Conservation (phyloP, 1,284 basidiomycete genomes). For the Rhodotorula sp. region DNA sequence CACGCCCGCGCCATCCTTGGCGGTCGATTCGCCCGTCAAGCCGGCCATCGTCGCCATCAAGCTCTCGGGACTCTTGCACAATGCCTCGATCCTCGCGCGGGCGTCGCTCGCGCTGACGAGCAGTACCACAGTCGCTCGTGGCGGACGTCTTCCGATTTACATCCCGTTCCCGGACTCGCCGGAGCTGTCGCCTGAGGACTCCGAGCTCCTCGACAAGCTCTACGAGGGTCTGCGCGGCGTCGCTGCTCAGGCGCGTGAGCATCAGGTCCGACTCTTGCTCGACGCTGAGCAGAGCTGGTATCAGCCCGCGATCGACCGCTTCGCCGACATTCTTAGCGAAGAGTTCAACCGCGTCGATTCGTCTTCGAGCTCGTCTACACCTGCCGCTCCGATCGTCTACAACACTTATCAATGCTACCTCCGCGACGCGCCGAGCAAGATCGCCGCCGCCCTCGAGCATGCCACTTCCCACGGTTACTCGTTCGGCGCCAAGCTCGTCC, state of each 20-base stretch:
- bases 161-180: slow-evolving; percentile 34
- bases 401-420: slow-evolving; percentile 45
- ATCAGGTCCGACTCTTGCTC: slow-evolving; percentile 42
- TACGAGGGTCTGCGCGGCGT: slow-evolving; percentile 36
- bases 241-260: slow-evolving; percentile 28
- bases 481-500: slow-evolving; percentile 89
- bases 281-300: slow-evolving; percentile 46
- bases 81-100: slow-evolving; percentile 40
- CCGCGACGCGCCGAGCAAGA: slow-evolving; percentile 29
- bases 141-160: slow-evolving; percentile 11
- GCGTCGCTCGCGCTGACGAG: slow-evolving; percentile 38
- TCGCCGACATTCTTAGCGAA: slow-evolving; percentile 36
- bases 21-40: slow-evolving; percentile 21
- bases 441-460: slow-evolving; percentile 26
- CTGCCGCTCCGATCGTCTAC: slow-evolving; percentile 41
- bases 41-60: slow-evolving; percentile 44
- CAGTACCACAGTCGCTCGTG: slow-evolving; percentile 19
- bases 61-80: slow-evolving; percentile 42
- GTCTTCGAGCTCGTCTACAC: neutral
- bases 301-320: slow-evolving; percentile 44
- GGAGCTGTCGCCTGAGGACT: slow-evolving; percentile 39
- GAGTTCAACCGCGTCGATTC: slow-evolving; percentile 42
- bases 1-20: neutral
- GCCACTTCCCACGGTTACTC: slow-evolving; percentile 69
- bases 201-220: slow-evolving; percentile 34